phyloP scores from a whole-genome alignment of 768 basidiomycete species.

The Exidia glandulosa region DNA sequence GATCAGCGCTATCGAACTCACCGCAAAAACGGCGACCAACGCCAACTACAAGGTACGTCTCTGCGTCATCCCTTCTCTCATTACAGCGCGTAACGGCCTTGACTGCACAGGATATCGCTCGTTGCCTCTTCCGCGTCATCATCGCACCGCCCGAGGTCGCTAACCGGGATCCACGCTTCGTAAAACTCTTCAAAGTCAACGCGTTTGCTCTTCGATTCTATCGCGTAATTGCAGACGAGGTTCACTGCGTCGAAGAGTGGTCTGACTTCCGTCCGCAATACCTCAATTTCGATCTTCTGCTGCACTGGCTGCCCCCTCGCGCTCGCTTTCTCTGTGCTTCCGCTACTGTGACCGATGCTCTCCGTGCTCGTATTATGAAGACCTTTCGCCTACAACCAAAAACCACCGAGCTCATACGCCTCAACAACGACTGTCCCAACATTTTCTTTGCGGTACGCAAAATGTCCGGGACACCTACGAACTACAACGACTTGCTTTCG shows the following conservation, averaged over 20 bases:
- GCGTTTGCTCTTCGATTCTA: neutral
- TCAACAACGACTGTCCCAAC: constrained; percentile 24
- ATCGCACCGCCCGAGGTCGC: neutral
- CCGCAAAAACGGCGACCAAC: neutral
- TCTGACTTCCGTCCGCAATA: constrained; percentile 27
- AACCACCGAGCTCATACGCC: constrained; percentile 10
- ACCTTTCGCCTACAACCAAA: constrained; percentile 13
- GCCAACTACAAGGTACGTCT: neutral
- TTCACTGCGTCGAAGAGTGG: constrained; percentile 30
- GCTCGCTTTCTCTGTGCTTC: constrained; percentile 24
- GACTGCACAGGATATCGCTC: neutral
- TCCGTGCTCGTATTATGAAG: constrained; percentile 13
- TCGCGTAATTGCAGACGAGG: constrained; percentile 26
- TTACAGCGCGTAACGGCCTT: no score
- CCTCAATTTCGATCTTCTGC: constrained; percentile 13
- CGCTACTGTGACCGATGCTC: constrained; percentile 20
- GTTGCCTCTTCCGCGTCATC: neutral
- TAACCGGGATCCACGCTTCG: neutral
- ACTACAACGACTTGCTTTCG: constrained; percentile 13
- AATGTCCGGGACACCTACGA: constrained; percentile 10
- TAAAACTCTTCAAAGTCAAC: neutral
- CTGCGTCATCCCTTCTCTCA: no score
- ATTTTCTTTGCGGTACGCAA: constrained; percentile 16
- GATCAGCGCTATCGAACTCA: neutral
- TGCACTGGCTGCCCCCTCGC: constrained; percentile 16